phyloP scores from a whole-genome alignment of 139 green algal species.

The Chlorella sp. region DNA sequence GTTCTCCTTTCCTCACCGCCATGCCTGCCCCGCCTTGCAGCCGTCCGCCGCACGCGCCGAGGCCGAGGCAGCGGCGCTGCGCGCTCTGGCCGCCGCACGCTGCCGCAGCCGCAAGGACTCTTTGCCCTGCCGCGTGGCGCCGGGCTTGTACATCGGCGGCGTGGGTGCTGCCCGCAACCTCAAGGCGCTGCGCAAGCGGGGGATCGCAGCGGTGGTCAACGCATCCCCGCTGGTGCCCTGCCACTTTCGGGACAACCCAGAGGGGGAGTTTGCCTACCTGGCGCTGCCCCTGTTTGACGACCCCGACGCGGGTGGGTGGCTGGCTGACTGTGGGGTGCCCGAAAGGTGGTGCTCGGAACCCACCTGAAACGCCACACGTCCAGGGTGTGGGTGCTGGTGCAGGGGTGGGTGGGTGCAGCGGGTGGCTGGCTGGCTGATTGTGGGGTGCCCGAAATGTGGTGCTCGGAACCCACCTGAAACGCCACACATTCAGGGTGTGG shows the following conservation, averaged over 20 bases:
- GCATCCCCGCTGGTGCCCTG: slow-evolving; percentile 62
- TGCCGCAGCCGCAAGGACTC: background rate
- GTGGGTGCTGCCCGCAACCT: slow-evolving; percentile 60
- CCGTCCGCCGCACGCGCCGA: background rate
- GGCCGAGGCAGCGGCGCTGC: background rate
- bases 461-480: too few relatives aligned
- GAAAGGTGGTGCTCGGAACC: too few relatives aligned
- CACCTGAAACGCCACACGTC: too few relatives aligned
- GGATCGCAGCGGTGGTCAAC: slow-evolving; percentile 91
- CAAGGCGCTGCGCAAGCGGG: slow-evolving; percentile 46
- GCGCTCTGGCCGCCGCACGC: background rate
- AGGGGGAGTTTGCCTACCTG: slow-evolving; percentile 57
- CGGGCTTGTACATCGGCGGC: slow-evolving; percentile 53
- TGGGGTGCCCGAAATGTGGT: too few relatives aligned
- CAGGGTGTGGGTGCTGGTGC: too few relatives aligned
- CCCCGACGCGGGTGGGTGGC: slow-evolving; percentile 75
- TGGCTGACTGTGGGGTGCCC: background rate
- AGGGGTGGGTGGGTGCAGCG: background rate
- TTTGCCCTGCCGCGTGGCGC: slow-evolving; percentile 35
- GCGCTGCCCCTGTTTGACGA: slow-evolving; percentile 75
- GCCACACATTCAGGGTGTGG: too few relatives aligned
- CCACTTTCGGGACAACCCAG: slow-evolving; percentile 42
- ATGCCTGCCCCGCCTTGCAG: background rate
- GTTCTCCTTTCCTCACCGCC: background rate
- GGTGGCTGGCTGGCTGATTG: background rate